Conservation (phyloP, 2,329 filamentous ascomycete genomes). For the Penicillium sp. region DNA sequence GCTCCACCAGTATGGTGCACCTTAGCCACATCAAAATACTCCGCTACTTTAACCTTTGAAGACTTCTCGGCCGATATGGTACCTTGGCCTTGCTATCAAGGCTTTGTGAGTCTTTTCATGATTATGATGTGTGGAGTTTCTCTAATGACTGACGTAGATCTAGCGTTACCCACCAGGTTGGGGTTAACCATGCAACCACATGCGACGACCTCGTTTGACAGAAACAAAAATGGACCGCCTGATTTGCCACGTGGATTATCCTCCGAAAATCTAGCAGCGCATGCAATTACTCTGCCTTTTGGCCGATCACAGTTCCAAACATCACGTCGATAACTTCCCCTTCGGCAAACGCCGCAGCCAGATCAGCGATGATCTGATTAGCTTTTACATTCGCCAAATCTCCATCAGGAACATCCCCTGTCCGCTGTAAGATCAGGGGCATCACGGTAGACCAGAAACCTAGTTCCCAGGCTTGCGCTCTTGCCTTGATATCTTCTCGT, state of each 20-base stretch:
- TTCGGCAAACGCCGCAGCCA: neutral
- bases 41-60: too few relatives aligned
- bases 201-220: neutral
- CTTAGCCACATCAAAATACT: neutral
- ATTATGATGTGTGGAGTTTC: neutral
- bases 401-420: neutral
- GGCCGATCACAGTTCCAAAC: slow-evolving; percentile 11
- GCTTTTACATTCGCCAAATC: neutral
- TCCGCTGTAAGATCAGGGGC: neutral
- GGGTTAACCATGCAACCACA: neutral
- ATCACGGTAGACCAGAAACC: neutral
- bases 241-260: neutral
- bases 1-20: slow-evolving; percentile 11
- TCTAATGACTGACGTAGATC: neutral
- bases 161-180: neutral
- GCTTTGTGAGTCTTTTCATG: neutral
- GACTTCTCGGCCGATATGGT: neutral
- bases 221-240: neutral
- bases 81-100: neutral
- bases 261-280: neutral
- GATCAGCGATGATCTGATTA: neutral
- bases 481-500: neutral
- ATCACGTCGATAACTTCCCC: neutral
- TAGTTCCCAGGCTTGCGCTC: neutral
- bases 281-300: neutral